Evolutionary conservation across 495 filamentous ascomycete species (phyloP), one percentile per base, ranked within the genome.

Genomic region (Articulospora tetracladia): DNA sequence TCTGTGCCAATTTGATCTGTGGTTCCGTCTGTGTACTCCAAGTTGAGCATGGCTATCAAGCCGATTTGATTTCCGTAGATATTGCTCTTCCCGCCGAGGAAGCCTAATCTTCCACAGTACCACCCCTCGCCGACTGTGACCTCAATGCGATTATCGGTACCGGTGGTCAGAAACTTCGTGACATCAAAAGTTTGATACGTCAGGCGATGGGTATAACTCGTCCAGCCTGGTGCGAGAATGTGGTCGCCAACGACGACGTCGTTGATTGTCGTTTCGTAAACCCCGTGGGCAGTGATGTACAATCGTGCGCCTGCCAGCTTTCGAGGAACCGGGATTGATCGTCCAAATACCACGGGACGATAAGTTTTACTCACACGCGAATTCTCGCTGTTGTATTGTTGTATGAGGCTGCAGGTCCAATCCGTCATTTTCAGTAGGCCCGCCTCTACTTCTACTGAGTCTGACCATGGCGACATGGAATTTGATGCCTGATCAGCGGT

Each of bases 71-170:
- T 72, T 0, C 81, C 81, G 59, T 76, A 85, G n/a, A 78, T 49
- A 1, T 68, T 69, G 27, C 49, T 26, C 2, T 12, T 26, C 1
- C 58, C 63, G 6, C 52, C 58, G 22, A 23, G 22, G 17, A 34
- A 62, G 4, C 55, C 51, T 6, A 83, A 65, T 11, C 78, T 72
- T 17, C 76, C 77, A 6, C 74, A 65, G 66, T 73, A 85, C 81
- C 82, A 85, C 0, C 81, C 81, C 53, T 85, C 82, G 0, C 72
- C 78, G 15, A 83, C 75, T 26, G 77, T 73, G 6, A 78, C 77
- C 0, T 73, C 76, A 51, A 85, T 70, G 0, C 64, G 69, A 63
- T 82, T 81, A 0, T 64, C 20, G 17, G 17, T 55, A 1, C 74
- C 73, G 0, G 65, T 25, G 4, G 26, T 32, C 6, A 64, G 34